phyloP scores from a whole-genome alignment of 257 asterid genomes.

The Lavandula angustifolia region DNA sequence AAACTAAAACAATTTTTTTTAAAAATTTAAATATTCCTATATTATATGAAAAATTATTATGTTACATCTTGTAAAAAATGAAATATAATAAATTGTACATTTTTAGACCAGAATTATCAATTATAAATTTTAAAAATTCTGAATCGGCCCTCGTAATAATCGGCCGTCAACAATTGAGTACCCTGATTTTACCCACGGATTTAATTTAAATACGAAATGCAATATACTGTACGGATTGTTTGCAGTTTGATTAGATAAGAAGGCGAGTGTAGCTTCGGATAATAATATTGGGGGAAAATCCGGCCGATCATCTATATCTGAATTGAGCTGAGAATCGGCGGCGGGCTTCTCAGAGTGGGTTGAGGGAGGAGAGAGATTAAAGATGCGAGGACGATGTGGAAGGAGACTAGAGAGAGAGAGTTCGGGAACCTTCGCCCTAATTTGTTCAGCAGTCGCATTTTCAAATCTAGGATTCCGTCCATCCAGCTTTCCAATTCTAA shows the following conservation, averaged over 20 bases:
- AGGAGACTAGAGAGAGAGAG: slow-evolving; percentile 91
- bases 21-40: too few relatives aligned
- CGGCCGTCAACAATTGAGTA: too few relatives aligned
- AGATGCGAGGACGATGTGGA: slow-evolving; percentile 99
- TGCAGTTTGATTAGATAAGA: neutral
- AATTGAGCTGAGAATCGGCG: slow-evolving; percentile 32
- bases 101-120: too few relatives aligned
- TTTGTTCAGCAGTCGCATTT: slow-evolving; percentile 67
- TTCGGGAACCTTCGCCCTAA: slow-evolving; percentile 83
- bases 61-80: too few relatives aligned
- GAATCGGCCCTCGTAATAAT: too few relatives aligned
- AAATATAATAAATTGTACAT: too few relatives aligned
- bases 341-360: slow-evolving; percentile 33
- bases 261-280: too few relatives aligned
- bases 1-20: too few relatives aligned
- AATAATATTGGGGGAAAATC: neutral
- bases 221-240: neutral
- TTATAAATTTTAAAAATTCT: too few relatives aligned
- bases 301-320: slow-evolving; percentile 18
- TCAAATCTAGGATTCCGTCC: slow-evolving; percentile 63
- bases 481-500: slow-evolving; percentile 88
- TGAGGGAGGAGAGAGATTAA: slow-evolving; percentile 48
- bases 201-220: too few relatives aligned
- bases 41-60: too few relatives aligned
- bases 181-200: too few relatives aligned